Conservation (phyloP, 768 basidiomycete genomes). For the Heimioporus sp. region DNA sequence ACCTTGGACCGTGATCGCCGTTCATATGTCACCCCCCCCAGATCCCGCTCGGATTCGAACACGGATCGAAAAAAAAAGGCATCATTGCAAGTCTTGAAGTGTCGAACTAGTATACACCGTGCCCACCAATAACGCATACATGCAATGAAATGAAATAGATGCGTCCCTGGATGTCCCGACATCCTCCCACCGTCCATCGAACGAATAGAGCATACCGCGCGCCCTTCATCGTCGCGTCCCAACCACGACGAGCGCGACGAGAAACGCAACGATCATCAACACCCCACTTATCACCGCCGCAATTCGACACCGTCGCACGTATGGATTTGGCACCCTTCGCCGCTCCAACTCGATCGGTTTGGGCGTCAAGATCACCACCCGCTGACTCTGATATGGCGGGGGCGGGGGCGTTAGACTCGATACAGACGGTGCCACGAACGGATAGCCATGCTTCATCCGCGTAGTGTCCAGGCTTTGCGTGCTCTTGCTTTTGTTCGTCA, state of each 20-base stretch:
- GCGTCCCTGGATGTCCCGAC: not conserved
- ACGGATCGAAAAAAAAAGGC: too few relatives aligned
- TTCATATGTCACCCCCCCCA: not conserved
- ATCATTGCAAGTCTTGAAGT: not conserved
- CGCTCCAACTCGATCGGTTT: slow-evolving; percentile 13
- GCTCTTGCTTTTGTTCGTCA: slow-evolving; percentile 40
- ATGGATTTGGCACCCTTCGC: slow-evolving; percentile 30
- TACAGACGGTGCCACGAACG: slow-evolving; percentile 54
- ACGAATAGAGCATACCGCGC: not conserved
- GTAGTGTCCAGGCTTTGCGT: slow-evolving; percentile 42
- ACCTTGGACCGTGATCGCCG: not conserved
- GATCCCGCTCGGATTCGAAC: too few relatives aligned
- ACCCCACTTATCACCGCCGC: slow-evolving; percentile 60
- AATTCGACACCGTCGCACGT: slow-evolving; percentile 49
- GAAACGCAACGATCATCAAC: slow-evolving; percentile 46
- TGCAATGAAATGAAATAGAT: not conserved
- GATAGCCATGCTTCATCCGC: slow-evolving; percentile 51
- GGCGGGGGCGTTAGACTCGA: slow-evolving; percentile 30
- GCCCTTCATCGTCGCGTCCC: not conserved
- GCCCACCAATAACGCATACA: not conserved
- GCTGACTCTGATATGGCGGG: slow-evolving; percentile 19
- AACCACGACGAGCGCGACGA: slow-evolving; percentile 47
- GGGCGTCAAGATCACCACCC: slow-evolving; percentile 16
- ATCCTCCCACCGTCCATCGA: not conserved
- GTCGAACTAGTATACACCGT: slow-evolving; percentile 10